Percentiles rank a stretch among this genome's conserved stretches.
Evolutionary conservation across 2,329 filamentous ascomycete species (phyloP).

Genomic region (Myriosclerotinia scirpicola): DNA sequence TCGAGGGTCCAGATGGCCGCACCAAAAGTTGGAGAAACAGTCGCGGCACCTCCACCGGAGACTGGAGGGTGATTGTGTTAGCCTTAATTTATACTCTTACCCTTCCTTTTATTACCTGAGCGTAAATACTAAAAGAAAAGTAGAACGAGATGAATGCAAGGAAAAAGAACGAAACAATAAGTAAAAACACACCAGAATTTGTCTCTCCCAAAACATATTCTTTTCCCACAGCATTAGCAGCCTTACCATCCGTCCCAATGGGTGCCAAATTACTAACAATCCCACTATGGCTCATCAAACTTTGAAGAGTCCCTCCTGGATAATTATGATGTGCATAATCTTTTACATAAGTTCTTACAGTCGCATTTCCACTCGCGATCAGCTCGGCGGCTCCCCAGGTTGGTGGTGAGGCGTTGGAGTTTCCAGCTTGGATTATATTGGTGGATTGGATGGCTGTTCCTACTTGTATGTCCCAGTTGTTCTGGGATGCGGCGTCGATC

Average conservation of each 20-base stretch:
- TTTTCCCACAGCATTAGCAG: conserved; percentile 31
- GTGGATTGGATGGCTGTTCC: conserved; percentile 28
- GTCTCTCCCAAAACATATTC: conserved; percentile 39
- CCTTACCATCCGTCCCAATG: conserved; percentile 33
- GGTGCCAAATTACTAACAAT: conserved; percentile 33
- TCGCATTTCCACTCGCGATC: conserved; percentile 33
- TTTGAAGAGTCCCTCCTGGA: conserved; percentile 43
- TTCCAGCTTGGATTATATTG: conserved; percentile 37
- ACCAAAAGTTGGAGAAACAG: conserved; percentile 36
- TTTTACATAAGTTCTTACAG: conserved; percentile 33
- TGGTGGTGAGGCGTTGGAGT: conserved; percentile 35
- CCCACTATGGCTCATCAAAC: conserved; percentile 35
- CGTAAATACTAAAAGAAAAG: background rate
- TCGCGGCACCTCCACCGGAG: conserved; percentile 34
- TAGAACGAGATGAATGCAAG: background rate
- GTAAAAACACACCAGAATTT: conserved; percentile 43
- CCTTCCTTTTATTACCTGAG: background rate
- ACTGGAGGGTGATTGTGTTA: conserved; percentile 22
- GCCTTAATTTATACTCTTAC: background rate
- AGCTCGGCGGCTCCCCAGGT: conserved; percentile 38
- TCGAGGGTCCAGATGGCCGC: conserved; percentile 38
- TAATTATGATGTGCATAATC: conserved; percentile 41
- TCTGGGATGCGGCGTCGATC: conserved; percentile 35
- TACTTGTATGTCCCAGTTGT: conserved; percentile 34
- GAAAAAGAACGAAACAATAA: background rate